Base-by-base conservation (phyloP, 768 basidiomycete species). In the Boletus speciosus region DNA sequence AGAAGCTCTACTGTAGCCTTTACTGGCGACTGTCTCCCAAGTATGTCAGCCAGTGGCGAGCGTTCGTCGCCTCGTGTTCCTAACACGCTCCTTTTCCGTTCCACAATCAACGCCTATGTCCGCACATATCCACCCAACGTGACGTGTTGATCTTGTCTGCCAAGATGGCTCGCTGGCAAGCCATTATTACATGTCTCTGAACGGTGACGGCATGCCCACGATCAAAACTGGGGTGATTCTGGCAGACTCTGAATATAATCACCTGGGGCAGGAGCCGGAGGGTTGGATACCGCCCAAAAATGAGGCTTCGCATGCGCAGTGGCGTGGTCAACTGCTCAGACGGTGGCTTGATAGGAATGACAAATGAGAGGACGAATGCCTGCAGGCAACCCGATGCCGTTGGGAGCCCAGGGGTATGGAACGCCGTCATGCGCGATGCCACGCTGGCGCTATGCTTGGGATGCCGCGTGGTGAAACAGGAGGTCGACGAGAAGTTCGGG, bases 281-380 rank as follows among this genome's bases (percentile, higher is more conserved):
- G 14, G 34, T 27, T 21, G 5, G 12, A 14, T 35, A 34, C 29
- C 34, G 6, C 34, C 32, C 32, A 21, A 16, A 40, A 55, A 56
- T 11, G 50, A 49, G 46, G 38, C 40, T 36, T 7, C 11, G 27
- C 41, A 6, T 36, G 6, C 11, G 27, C 41, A 6, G 61, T 60
- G 60, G 61, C 57, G 55, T 32, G 37, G 15, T 36, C 41, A 21
- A 27, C 31, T 25, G 19, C 37, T 47, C 36, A 27, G 45, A 19
- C 25, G 14, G 64, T 65, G 64, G 55, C 61, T 66, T 66, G 64
- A 63, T 58, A 42, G 35, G 34, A 7, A 47, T 54, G 32, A 46
- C 55, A 49, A 39, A 42, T 31, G 8, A 43, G 43, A n/a, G 25
- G 16, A 49, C 10, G 48, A 15, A 51, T 50, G 35, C 50, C 52